Percentiles rank a stretch among this genome's conserved stretches.
Conservation (phyloP, 1,284 basidiomycete species). For the Apiotrichum brassicae region DNA sequence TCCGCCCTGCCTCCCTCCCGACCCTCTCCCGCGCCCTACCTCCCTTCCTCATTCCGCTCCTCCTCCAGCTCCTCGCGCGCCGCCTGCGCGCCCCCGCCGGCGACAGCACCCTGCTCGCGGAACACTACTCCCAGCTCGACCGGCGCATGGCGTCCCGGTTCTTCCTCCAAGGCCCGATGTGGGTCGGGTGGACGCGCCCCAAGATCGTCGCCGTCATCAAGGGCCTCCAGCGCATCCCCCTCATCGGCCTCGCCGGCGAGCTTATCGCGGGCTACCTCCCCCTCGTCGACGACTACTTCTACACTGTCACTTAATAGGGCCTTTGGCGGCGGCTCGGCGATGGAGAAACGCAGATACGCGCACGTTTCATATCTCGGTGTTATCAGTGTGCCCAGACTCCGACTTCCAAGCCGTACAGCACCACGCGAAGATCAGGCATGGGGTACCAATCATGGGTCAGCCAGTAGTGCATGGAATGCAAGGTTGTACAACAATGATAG, state of each 20-base stretch:
- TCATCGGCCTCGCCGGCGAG: conserved; percentile 68
- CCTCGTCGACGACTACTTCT: conserved; percentile 90
- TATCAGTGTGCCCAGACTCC: too few relatives aligned
- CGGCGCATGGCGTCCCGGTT: conserved; percentile 71
- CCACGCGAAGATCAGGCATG: neutral
- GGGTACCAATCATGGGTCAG: neutral
- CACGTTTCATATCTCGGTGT: too few relatives aligned
- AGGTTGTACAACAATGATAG: neutral
- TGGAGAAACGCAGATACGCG: too few relatives aligned
- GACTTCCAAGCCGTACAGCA: too few relatives aligned
- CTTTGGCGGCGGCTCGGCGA: too few relatives aligned
- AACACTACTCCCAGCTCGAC: conserved; percentile 74
- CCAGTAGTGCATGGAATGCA: neutral
- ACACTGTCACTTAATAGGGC: conserved; percentile 10
- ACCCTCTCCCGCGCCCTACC: conserved; percentile 32
- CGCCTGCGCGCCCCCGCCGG: conserved; percentile 24
- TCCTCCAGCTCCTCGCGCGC: conserved; percentile 32
- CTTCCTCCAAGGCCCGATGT: conserved; percentile 78
- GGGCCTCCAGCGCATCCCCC: conserved; percentile 57
- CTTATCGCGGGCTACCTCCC: conserved; percentile 85
- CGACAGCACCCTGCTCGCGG: conserved; percentile 25
- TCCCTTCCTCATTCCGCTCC: conserved; percentile 35
- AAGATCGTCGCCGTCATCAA: conserved; percentile 60
- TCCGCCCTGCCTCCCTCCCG: conserved; percentile 28
- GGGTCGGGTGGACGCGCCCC: conserved; percentile 79